These are phyloP conservation scores for Camelina neglecta DNA, from an alignment of 345 rosid species.

Conservation along the genomic window DNA sequence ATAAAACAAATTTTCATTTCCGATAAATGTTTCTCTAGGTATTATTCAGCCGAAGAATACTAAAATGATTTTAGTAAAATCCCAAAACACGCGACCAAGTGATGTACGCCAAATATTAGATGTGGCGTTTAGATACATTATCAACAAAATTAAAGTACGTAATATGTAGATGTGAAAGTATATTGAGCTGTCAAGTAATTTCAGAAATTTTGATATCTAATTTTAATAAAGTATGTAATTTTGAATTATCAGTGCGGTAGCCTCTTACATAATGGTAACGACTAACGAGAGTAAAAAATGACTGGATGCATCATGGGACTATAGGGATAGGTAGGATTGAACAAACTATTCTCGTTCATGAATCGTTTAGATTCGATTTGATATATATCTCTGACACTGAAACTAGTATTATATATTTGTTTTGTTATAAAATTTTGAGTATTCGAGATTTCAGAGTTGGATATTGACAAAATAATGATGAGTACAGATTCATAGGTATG, in stretches of 20 bases:
- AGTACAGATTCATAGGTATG: constrained; percentile 22
- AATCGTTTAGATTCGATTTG: background rate
- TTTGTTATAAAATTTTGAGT: background rate
- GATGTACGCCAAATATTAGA: constrained; percentile 5
- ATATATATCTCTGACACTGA: background rate
- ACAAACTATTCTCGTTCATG: constrained; percentile 6
- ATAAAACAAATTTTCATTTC: background rate
- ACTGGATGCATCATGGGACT: constrained; percentile 9
- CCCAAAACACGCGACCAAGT: constrained; percentile 14
- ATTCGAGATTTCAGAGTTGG: constrained; percentile 11
- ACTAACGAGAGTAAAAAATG: background rate
- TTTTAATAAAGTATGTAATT: too few relatives aligned
- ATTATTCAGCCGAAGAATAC: constrained; percentile 8
- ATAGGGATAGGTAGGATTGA: constrained; percentile 1
- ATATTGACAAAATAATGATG: constrained; percentile 14
- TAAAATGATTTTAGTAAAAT: background rate
- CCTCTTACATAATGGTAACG: background rate
- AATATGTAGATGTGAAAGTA: background rate
- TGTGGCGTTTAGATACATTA: constrained; percentile 13
- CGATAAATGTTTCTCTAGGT: constrained; percentile 2
- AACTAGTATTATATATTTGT: too few relatives aligned
- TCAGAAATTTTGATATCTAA: background rate
- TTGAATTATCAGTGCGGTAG: background rate
- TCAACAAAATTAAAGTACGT: background rate
- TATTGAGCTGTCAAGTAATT: background rate